These are phyloP conservation scores for Henckelia pumila DNA, from an alignment of 257 asterid species.

Conservation along the genomic window DNA sequence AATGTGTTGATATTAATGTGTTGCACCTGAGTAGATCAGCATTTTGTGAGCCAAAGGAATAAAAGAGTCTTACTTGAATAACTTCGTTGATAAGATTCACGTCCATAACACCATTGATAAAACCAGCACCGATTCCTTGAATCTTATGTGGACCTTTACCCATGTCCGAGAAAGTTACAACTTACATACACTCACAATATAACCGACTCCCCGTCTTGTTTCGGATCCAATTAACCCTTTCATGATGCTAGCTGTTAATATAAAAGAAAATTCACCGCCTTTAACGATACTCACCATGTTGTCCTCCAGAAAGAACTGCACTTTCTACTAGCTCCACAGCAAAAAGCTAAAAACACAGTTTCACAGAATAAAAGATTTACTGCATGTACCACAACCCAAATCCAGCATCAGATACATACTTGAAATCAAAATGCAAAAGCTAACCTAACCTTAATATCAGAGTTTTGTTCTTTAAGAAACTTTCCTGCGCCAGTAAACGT, in stretches of 20 bases:
- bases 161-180: conserved; percentile 14
- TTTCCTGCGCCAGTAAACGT: conserved; percentile 59
- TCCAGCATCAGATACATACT: conserved; percentile 7
- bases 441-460: conserved; percentile 55
- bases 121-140: conserved; percentile 99
- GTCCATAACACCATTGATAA: conserved; percentile 83
- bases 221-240: not conserved
- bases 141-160: conserved; percentile 89
- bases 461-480: conserved; percentile 52
- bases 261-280: not conserved
- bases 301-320: conserved; percentile 80
- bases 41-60: not conserved
- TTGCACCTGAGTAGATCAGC: not conserved
- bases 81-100: conserved; percentile 75
- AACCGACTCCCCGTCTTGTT: not conserved
- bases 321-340: conserved; percentile 87
- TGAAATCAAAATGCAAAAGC: conserved; percentile 4
- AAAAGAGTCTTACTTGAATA: conserved; percentile 51
- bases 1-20: no score
- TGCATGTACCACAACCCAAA: conserved; percentile 9
- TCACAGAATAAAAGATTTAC: not conserved
- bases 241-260: not conserved
- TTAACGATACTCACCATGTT: conserved; percentile 64
- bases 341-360: conserved; percentile 41
- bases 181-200: not conserved